Evolutionary conservation across 139 green algal genomes (phyloP).

Genomic region (Chlamydomonas sp.): DNA sequence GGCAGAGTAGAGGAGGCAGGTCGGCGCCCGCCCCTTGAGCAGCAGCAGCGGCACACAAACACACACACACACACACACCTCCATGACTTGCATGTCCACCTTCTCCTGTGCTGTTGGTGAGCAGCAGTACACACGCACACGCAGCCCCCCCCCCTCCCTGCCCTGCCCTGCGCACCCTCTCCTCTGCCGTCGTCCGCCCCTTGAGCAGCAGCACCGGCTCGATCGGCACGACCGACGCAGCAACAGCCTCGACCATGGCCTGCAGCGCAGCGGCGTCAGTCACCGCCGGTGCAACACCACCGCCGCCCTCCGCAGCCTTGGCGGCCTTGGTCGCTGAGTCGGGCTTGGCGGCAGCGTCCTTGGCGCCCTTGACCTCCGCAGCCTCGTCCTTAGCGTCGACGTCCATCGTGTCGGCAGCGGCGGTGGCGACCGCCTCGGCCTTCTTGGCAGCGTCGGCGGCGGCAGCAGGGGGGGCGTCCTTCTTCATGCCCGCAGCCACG

Average conservation of each 20-base stretch:
- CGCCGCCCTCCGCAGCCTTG: neutral
- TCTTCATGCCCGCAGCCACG: too few relatives aligned
- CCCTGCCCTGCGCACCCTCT: too few relatives aligned
- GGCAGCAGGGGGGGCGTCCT: conserved; percentile 15
- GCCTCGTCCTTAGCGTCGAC: conserved; percentile 13
- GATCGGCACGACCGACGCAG: neutral
- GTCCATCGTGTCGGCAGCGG: conserved; percentile 13
- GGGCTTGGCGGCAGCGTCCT: neutral
- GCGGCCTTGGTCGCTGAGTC: neutral
- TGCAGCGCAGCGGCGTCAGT: neutral
- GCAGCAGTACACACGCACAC: too few relatives aligned
- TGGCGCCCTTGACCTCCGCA: neutral
- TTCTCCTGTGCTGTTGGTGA: too few relatives aligned
- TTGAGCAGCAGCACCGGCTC: neutral
- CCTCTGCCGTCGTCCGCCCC: neutral
- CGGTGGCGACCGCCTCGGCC: neutral
- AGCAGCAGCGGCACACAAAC: too few relatives aligned
- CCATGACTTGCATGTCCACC: too few relatives aligned
- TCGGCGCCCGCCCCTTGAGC: too few relatives aligned
- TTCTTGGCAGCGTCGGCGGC: neutral
- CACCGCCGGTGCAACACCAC: conserved; percentile 1
- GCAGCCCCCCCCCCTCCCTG: too few relatives aligned
- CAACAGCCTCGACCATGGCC: neutral
- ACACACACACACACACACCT: neutral
- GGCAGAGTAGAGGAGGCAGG: too few relatives aligned